A percentile compares a stretch with the other conserved stretches of the same genome.
These are phyloP conservation scores for Dactylellina sp. DNA, from an alignment of 2,329 filamentous ascomycete species.

Conservation along the genomic window DNA sequence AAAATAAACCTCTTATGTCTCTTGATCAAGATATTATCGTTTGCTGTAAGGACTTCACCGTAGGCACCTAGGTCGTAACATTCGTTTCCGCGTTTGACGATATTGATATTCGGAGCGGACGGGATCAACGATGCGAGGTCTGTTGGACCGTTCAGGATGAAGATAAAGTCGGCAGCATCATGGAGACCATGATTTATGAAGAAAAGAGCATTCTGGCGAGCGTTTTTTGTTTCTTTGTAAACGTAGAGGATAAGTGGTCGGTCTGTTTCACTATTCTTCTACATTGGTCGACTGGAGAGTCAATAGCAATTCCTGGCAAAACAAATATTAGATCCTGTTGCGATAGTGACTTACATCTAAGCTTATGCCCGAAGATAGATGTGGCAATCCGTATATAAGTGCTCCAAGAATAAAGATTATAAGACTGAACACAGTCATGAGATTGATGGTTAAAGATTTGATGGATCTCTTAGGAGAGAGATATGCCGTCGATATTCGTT, in stretches of 20 bases:
- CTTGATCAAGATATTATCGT: constrained; percentile 61
- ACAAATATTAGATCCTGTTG: neutral
- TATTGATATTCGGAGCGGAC: constrained; percentile 61
- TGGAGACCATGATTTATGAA: constrained; percentile 64
- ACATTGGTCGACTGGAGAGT: neutral
- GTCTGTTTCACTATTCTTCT: neutral
- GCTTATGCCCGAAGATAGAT: neutral
- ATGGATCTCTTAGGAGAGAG: neutral
- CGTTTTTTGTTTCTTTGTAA: constrained; percentile 62
- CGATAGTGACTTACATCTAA: neutral
- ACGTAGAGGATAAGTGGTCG: constrained; percentile 62
- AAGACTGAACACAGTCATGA: neutral
- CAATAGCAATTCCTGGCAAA: neutral
- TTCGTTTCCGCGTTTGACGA: constrained; percentile 61
- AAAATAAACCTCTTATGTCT: constrained; percentile 63
- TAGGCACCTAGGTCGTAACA: constrained; percentile 64
- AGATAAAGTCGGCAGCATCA: constrained; percentile 64
- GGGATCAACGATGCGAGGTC: constrained; percentile 61
- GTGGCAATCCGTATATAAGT: neutral
- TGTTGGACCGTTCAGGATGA: constrained; percentile 64
- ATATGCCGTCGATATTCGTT: neutral
- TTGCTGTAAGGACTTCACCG: constrained; percentile 62
- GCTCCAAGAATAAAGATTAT: neutral
- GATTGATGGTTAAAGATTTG: neutral
- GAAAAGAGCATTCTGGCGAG: constrained; percentile 63